Evolutionary conservation across 2,329 filamentous ascomycete species (phyloP).

Genomic region (Colletotrichum lupini): DNA sequence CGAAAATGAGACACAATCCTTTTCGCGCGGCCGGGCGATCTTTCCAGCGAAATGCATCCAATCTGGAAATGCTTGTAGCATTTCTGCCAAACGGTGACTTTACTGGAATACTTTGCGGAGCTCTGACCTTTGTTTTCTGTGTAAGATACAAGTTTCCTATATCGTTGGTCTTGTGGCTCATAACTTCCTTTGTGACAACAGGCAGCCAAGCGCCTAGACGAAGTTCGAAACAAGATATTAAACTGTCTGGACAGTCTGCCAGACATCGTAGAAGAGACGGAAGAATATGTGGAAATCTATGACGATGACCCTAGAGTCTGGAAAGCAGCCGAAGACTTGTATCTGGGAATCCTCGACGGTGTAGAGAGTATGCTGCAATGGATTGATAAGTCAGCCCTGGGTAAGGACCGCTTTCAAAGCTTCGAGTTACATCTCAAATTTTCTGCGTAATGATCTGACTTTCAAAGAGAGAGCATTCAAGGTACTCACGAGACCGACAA

Average conservation of each 20-base stretch:
- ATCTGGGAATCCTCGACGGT: conserved; percentile 15
- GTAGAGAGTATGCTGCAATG: conserved; percentile 12
- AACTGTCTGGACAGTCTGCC: conserved; percentile 1
- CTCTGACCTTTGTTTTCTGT: conserved; percentile 8
- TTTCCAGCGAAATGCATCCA: conserved; percentile 4
- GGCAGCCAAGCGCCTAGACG: conserved; percentile 4
- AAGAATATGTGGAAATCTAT: conserved; percentile 6
- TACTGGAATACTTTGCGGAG: conserved; percentile 11
- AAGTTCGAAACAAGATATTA: conserved; percentile 17
- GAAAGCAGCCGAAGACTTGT: conserved; percentile 10
- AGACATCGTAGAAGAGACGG: neutral
- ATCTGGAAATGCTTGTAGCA: conserved; percentile 5
- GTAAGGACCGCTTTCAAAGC: neutral
- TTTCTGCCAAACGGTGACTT: conserved; percentile 4
- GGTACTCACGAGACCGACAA: neutral
- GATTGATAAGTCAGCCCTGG: conserved; percentile 20
- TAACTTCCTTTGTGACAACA: neutral
- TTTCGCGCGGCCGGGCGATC: conserved; percentile 15
- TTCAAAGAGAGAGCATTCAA: conserved; percentile 11
- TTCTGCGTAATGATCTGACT: no score
- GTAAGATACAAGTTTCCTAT: neutral
- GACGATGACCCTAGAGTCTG: conserved; percentile 10
- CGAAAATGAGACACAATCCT: neutral
- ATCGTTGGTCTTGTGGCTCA: neutral
- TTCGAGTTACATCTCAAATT: no score